A percentile compares a stretch with the other conserved stretches of the same genome.
Conservation (phyloP, 2,329 filamentous ascomycete genomes). For the Dothideomycetidae sp. region DNA sequence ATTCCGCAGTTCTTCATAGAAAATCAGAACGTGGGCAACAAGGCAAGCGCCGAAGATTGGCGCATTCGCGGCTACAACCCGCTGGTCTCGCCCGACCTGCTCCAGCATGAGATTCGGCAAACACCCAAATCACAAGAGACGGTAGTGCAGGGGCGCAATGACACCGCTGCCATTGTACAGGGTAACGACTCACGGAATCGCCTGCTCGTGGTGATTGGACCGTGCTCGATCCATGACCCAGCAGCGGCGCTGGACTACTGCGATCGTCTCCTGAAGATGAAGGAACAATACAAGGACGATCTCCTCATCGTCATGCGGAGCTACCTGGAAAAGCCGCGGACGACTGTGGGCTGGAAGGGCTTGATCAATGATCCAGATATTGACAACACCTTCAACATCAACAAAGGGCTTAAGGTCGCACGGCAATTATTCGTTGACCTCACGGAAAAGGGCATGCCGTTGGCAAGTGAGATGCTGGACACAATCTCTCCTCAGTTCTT, state of each 20-base stretch:
- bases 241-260: slow-evolving; percentile 85
- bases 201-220: slow-evolving; percentile 71
- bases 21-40: slow-evolving; percentile 37
- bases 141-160: slow-evolving; percentile 45
- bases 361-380: slow-evolving; percentile 98
- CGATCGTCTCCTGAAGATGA: slow-evolving; percentile 62
- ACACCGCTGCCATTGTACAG: slow-evolving; percentile 47
- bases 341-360: slow-evolving; percentile 97
- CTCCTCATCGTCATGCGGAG: slow-evolving; percentile 93
- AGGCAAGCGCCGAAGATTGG: slow-evolving; percentile 36
- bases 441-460: slow-evolving; percentile 82
- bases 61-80: slow-evolving; percentile 73
- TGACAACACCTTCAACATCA: slow-evolving; percentile 97
- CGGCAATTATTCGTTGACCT: slow-evolving; percentile 88
- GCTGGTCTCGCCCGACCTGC: slow-evolving; percentile 78
- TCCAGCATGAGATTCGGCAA: slow-evolving; percentile 78
- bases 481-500: slow-evolving; percentile 97
- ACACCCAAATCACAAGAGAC: slow-evolving; percentile 36
- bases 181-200: slow-evolving; percentile 42
- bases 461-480: slow-evolving; percentile 95
- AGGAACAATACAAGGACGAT: slow-evolving; percentile 78
- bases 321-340: slow-evolving; percentile 96
- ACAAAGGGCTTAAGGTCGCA: slow-evolving; percentile 80
- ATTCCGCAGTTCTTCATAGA: slow-evolving; percentile 33
- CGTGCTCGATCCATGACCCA: slow-evolving; percentile 95